These are phyloP conservation scores for Phanerodontia chrysosporium DNA, from an alignment of 768 basidiomycete species.

Conservation along the genomic window DNA sequence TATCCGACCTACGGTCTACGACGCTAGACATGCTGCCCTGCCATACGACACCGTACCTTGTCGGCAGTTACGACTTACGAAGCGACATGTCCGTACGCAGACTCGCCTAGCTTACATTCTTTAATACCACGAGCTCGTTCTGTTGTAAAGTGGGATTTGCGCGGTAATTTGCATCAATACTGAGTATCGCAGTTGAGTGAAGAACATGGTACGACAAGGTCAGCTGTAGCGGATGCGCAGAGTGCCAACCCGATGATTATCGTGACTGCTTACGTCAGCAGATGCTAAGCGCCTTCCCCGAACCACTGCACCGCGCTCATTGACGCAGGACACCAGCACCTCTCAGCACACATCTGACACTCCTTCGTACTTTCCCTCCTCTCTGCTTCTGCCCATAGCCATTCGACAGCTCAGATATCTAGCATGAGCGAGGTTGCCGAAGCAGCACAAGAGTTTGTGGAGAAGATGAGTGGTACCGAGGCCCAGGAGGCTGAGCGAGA, in stretches of 20 bases:
- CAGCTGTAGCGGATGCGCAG: too few relatives aligned
- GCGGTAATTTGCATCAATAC: too few relatives aligned
- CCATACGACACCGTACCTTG: background rate
- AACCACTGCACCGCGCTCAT: background rate
- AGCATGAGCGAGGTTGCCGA: conserved; percentile 21
- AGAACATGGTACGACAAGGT: too few relatives aligned
- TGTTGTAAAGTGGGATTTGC: background rate
- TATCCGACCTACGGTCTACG: conserved; percentile 13
- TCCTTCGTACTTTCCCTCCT: background rate
- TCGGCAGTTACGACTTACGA: conserved; percentile 3
- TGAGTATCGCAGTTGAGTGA: too few relatives aligned
- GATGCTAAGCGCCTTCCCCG: background rate
- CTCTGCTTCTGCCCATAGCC: background rate
- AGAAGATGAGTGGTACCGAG: conserved; percentile 24
- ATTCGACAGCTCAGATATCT: background rate
- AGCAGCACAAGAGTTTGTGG: conserved; percentile 26
- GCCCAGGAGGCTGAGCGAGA: conserved; percentile 10
- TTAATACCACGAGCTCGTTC: conserved; percentile 12
- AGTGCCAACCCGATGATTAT: too few relatives aligned
- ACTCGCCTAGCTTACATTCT: conserved; percentile 17
- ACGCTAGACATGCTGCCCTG: background rate
- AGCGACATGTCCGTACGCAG: conserved; percentile 14
- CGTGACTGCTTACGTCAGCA: background rate
- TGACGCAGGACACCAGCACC: background rate
- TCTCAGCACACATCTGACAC: background rate